Percentiles rank a stretch among this genome's conserved stretches.
Conservation (phyloP, 768 basidiomycete genomes). For the Obba rivulosa region DNA sequence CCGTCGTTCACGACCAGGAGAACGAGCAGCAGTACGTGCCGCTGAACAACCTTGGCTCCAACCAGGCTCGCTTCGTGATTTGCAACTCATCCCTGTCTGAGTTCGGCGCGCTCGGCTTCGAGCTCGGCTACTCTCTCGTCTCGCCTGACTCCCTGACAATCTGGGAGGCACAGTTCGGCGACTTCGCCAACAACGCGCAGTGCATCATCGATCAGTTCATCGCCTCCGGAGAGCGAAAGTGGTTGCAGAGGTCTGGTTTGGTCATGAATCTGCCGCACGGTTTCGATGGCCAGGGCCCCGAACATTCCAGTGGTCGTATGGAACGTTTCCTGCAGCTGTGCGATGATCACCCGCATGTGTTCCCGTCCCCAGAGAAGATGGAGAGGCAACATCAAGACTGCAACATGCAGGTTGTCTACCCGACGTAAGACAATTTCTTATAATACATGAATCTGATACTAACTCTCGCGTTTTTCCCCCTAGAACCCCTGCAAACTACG, state of each 20-base stretch:
- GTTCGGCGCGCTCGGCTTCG: conserved; percentile 92
- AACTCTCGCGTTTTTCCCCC: conserved; percentile 1
- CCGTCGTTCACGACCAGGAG: conserved; percentile 92
- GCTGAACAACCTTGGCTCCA: conserved; percentile 79
- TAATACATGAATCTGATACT: neutral
- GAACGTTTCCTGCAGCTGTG: conserved; percentile 98
- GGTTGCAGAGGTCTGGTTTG: conserved; percentile 90
- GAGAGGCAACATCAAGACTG: conserved; percentile 98
- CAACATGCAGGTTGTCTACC: conserved; percentile 99
- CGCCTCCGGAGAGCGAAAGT: conserved; percentile 94
- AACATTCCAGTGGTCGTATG: conserved; percentile 93
- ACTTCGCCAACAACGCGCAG: conserved; percentile 97
- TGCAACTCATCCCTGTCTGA: conserved; percentile 98
- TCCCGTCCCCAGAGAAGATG: conserved; percentile 83
- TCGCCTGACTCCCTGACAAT: conserved; percentile 89
- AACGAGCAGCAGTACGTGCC: conserved; percentile 90
- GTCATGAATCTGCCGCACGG: conserved; percentile 91
- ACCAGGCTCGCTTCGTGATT: conserved; percentile 89
- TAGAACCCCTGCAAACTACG: conserved; percentile 93
- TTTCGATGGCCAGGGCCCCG: conserved; percentile 97
- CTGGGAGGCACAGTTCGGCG: conserved; percentile 99
- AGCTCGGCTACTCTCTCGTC: conserved; percentile 97
- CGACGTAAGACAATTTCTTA: conserved; percentile 55
- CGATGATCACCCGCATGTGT: conserved; percentile 92
- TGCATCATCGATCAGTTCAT: conserved; percentile 99